phyloP scores from a whole-genome alignment of 106 monocot species.

The Cymbidium sinense region DNA sequence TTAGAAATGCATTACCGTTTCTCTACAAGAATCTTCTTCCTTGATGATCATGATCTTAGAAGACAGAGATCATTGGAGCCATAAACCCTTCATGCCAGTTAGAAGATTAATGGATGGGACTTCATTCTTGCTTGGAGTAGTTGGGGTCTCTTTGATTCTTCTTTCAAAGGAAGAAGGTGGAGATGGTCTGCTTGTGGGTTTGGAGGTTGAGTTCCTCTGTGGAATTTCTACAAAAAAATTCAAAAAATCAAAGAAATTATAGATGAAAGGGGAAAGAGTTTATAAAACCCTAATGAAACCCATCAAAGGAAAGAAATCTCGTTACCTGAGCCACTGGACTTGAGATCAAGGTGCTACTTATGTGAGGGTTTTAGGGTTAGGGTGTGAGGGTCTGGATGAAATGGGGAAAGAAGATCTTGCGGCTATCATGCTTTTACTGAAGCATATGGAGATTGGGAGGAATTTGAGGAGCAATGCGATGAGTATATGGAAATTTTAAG shows the following conservation, averaged over 20 bases:
- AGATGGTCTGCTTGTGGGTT: constrained; percentile 5
- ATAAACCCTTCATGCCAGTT: constrained; percentile 62
- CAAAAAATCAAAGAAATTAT: background rate
- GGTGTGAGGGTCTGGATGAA: constrained; percentile 16
- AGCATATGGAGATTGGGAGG: too few relatives aligned
- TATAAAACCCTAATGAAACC: background rate
- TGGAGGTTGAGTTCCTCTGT: constrained; percentile 25
- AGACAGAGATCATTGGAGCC: constrained; percentile 73
- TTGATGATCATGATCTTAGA: constrained; percentile 46
- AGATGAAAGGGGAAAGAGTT: background rate
- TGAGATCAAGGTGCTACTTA: constrained; percentile 13
- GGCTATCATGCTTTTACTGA: constrained; percentile 13
- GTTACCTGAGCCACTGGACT: constrained; percentile 14
- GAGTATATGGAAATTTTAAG: too few relatives aligned
- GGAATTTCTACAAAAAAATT: constrained; percentile 23
- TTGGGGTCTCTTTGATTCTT: constrained; percentile 43
- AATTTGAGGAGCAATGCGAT: too few relatives aligned
- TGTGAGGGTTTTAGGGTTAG: constrained; percentile 18
- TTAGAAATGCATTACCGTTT: constrained; percentile 23
- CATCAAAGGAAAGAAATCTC: background rate
- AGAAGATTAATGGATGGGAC: constrained; percentile 20
- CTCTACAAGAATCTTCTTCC: constrained; percentile 54
- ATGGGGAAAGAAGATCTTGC: constrained; percentile 49
- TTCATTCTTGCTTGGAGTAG: constrained; percentile 21
- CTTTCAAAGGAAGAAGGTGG: constrained; percentile 31